A percentile compares a stretch with the other conserved stretches of the same genome.
Evolutionary conservation across 1,139 yeast genomes (phyloP).

Genomic region (Saccharomyces hybrid): DNA sequence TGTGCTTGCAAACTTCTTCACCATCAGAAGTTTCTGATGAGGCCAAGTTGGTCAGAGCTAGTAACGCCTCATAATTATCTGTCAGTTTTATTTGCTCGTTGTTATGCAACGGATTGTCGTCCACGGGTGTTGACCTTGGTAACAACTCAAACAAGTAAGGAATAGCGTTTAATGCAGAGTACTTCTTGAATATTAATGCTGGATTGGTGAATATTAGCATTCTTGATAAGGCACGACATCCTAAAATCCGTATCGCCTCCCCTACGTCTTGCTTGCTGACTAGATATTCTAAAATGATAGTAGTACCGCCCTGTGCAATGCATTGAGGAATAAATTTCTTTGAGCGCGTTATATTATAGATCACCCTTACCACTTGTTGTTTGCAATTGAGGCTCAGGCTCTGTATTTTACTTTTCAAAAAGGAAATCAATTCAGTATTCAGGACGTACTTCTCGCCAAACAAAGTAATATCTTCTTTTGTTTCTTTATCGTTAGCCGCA

Average conservation of each 20-base stretch:
- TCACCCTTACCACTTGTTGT: constrained; percentile 23
- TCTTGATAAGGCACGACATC: constrained; percentile 24
- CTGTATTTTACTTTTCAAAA: constrained; percentile 11
- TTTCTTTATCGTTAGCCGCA: constrained; percentile 14
- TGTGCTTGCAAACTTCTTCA: constrained; percentile 28
- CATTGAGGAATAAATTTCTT: constrained; percentile 14
- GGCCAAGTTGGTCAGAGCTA: constrained; percentile 45
- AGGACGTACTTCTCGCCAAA: constrained; percentile 21
- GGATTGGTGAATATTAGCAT: constrained; percentile 27
- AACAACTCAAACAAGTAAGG: constrained; percentile 27
- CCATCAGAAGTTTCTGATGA: constrained; percentile 34
- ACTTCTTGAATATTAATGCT: constrained; percentile 22
- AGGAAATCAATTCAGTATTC: constrained; percentile 19
- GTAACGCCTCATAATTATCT: constrained; percentile 40
- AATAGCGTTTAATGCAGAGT: constrained; percentile 27
- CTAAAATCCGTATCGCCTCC: constrained; percentile 16
- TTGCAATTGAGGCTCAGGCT: constrained; percentile 19
- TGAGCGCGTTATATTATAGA: constrained; percentile 24
- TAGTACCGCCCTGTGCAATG: constrained; percentile 26
- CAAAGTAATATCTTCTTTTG: constrained; percentile 15
- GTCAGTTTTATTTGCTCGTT: constrained; percentile 14
- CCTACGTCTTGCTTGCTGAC: constrained; percentile 12
- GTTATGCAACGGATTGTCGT: constrained; percentile 6
- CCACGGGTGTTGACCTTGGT: not conserved
- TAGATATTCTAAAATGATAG: constrained; percentile 22